A percentile compares a stretch with the other conserved stretches of the same genome.
Evolutionary conservation across 208 protist species (phyloP).

Genomic region (Leishmania amazonensis): DNA sequence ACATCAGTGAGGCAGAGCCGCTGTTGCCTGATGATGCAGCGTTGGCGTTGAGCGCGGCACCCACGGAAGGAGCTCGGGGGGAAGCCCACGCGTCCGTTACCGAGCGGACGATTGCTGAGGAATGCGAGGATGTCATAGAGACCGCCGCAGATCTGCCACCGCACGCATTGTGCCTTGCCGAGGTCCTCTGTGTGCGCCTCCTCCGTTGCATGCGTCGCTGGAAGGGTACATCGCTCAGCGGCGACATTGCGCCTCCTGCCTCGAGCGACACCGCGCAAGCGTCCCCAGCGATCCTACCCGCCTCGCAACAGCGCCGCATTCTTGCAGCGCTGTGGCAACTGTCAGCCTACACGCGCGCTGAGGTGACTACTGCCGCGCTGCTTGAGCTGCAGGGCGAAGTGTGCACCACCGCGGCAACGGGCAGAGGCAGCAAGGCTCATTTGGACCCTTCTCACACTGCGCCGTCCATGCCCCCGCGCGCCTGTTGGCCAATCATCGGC

Average conservation of each 20-base stretch:
- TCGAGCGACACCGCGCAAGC: background rate
- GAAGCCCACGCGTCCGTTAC: background rate
- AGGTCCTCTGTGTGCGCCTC: conserved; percentile 18
- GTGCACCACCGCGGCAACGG: background rate
- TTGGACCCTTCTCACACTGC: background rate
- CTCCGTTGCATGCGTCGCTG: conserved; percentile 2
- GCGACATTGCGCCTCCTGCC: background rate
- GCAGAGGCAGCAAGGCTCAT: background rate
- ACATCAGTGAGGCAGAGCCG: background rate
- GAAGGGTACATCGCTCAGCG: background rate
- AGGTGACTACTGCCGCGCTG: conserved; percentile 3
- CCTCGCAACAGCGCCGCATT: conserved; percentile 8
- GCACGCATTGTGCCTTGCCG: conserved; percentile 16
- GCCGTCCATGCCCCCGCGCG: background rate
- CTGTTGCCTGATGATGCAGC: background rate
- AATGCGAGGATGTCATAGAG: conserved; percentile 12
- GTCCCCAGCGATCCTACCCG: background rate
- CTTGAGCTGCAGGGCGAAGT: conserved; percentile 7
- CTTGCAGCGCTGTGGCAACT: conserved; percentile 7
- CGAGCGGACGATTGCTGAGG: background rate
- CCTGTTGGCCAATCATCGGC: background rate
- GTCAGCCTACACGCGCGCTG: conserved; percentile 2
- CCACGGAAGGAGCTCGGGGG: background rate
- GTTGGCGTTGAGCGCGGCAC: background rate
- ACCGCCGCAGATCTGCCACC: conserved; percentile 9